Evolutionary conservation across 257 asterid genomes (phyloP).

Genomic region (Cruciata laevipes): DNA sequence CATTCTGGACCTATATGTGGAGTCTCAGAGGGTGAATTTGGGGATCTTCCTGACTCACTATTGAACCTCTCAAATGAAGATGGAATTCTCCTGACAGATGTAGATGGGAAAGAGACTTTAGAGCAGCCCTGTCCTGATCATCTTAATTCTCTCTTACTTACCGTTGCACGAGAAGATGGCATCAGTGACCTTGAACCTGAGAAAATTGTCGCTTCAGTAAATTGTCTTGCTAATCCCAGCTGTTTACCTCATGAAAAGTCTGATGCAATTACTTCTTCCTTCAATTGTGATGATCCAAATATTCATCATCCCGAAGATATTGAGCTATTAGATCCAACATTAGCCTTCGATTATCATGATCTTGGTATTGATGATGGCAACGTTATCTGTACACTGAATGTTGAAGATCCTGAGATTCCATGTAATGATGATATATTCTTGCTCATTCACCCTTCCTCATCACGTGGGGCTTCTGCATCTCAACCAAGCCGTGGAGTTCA

Average conservation of each 20-base stretch:
- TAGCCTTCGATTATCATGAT: conserved; percentile 33
- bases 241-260: conserved; percentile 26
- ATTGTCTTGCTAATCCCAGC: conserved; percentile 24
- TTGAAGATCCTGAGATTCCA: conserved; percentile 91
- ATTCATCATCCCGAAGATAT: conserved; percentile 30
- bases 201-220: conserved; percentile 23
- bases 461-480: conserved; percentile 48
- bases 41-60: conserved; percentile 72
- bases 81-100: conserved; percentile 47
- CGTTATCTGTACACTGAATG: conserved; percentile 58
- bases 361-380: conserved; percentile 40
- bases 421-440: conserved; percentile 98
- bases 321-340: conserved; percentile 34
- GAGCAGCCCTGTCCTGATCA: conserved; percentile 30
- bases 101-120: conserved; percentile 37
- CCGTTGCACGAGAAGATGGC: conserved; percentile 29
- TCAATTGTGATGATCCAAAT: conserved; percentile 26
- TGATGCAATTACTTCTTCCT: conserved; percentile 26
- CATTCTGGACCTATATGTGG: conserved; percentile 23
- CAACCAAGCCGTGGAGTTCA: conserved; percentile 32
- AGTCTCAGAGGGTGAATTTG: conserved; percentile 44
- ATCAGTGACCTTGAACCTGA: conserved; percentile 30
- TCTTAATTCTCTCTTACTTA: conserved; percentile 26
- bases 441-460: conserved; percentile 79
- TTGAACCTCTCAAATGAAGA: conserved; percentile 82